A percentile compares a stretch with the other conserved stretches of the same genome.
phyloP scores from a whole-genome alignment of 169 alveolate species.

The Eimeria necatrix region DNA sequence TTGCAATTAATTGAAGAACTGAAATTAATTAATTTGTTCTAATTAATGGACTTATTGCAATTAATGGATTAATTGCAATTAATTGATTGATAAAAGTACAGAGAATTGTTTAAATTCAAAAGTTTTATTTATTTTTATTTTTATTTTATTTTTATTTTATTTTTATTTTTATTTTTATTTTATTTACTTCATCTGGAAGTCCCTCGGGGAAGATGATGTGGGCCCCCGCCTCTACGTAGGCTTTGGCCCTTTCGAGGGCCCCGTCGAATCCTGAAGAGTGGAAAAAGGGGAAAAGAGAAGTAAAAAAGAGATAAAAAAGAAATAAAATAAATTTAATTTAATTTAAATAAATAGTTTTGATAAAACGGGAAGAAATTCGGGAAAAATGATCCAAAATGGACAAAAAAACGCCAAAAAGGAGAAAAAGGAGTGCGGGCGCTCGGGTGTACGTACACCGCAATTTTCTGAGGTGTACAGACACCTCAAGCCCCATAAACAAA shows the following conservation, averaged over 20 bases:
- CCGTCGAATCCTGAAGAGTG: conserved; percentile 86
- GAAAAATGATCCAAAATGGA: neutral
- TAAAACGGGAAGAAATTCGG: neutral
- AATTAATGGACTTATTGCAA: neutral
- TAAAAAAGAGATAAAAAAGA: neutral
- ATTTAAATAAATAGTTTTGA: neutral
- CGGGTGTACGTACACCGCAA: too few species aligned
- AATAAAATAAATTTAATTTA: neutral
- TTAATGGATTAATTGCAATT: neutral
- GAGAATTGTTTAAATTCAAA: neutral
- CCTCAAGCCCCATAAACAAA: too few species aligned
- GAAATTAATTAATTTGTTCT: too few species aligned
- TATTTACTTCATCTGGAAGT: conserved; percentile 71
- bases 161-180: too few species aligned
- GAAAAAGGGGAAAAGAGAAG: neutral
- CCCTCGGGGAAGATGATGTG: conserved; percentile 96
- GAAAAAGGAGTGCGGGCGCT: neutral
- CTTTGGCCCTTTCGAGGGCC: conserved; percentile 86
- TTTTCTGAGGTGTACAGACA: too few species aligned
- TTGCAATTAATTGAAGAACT: too few species aligned
- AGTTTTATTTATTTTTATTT: neutral
- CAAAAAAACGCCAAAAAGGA: neutral
- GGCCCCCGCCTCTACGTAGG: conserved; percentile 94
- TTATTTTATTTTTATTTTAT: neutral
- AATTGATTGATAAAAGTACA: neutral